Percentiles rank a stretch among this genome's conserved stretches.
Conservation (phyloP, 257 asterid species). For the Solanum etuberosum region DNA sequence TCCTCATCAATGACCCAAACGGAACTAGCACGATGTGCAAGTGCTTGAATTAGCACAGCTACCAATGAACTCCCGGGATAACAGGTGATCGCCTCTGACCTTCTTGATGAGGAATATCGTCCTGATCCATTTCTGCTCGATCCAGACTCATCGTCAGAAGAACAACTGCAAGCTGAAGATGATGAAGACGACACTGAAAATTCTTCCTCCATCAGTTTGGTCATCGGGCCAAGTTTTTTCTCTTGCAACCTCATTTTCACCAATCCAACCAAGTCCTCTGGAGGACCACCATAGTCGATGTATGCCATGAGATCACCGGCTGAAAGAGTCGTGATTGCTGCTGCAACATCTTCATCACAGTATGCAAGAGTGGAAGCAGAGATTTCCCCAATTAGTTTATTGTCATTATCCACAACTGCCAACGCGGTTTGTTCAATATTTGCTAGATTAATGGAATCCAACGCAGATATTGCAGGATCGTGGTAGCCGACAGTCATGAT, state of each 20-base stretch:
- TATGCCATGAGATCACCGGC: slow-evolving; percentile 69
- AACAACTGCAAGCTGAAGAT: slow-evolving; percentile 32
- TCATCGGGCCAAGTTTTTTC: slow-evolving; percentile 33
- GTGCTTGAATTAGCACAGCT: slow-evolving; percentile 78
- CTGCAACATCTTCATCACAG: slow-evolving; percentile 57
- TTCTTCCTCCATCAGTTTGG: slow-evolving; percentile 41
- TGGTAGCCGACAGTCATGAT: slow-evolving; percentile 36
- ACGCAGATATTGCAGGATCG: slow-evolving; percentile 49
- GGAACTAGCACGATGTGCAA: slow-evolving; percentile 55
- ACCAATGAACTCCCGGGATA: slow-evolving; percentile 56
- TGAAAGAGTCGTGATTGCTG: slow-evolving; percentile 52
- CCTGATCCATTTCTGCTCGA: slow-evolving; percentile 14
- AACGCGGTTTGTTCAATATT: slow-evolving; percentile 44
- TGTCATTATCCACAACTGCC: slow-evolving; percentile 55
- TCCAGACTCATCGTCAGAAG: slow-evolving; percentile 56
- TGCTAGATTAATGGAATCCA: slow-evolving; percentile 28
- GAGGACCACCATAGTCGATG: slow-evolving; percentile 62
- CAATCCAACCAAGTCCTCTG: slow-evolving; percentile 43
- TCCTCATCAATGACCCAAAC: slow-evolving; percentile 77
- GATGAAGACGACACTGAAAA: slow-evolving; percentile 11
- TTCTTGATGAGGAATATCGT: slow-evolving; percentile 30
- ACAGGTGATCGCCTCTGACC: slow-evolving; percentile 63
- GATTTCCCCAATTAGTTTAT: slow-evolving; percentile 59
- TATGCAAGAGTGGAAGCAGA: slow-evolving; percentile 53
- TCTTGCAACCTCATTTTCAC: slow-evolving; percentile 54